Evolutionary conservation across 164 flowering plant species (phyloP).

Genomic region (Aristolochia californica): DNA sequence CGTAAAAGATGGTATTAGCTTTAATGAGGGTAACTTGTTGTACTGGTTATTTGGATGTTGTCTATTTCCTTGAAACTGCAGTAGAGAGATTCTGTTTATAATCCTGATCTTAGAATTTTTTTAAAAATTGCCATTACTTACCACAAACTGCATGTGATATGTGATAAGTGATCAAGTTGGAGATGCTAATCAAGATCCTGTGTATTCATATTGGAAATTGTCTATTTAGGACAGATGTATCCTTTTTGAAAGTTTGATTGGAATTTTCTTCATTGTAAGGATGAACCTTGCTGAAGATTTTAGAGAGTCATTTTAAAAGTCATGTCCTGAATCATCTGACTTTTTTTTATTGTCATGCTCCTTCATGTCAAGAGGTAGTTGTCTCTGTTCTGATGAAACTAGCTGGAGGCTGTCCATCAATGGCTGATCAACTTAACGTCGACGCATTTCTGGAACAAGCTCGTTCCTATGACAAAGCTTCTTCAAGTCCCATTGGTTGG

Average conservation of each 20-base stretch:
- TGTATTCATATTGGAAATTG: too few species aligned
- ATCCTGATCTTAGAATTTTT: too few species aligned
- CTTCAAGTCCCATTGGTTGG: conserved; percentile 93
- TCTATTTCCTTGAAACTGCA: too few species aligned
- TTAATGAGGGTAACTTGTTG: too few species aligned
- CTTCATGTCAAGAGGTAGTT: conserved; percentile 83
- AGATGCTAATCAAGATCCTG: too few species aligned
- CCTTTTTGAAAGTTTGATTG: background rate
- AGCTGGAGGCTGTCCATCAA: conserved; percentile 92
- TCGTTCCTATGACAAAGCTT: conserved; percentile 92
- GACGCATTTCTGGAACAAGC: conserved; percentile 99
- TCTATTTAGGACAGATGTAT: too few species aligned
- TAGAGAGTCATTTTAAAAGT: background rate
- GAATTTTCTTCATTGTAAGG: background rate
- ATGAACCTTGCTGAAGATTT: background rate
- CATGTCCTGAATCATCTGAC: background rate
- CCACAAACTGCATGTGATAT: background rate
- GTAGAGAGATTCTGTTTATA: too few species aligned
- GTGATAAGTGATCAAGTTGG: background rate
- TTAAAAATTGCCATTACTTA: too few species aligned
- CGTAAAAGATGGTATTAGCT: too few species aligned
- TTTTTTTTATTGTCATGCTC: conserved; percentile 1
- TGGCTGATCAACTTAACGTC: conserved; percentile 90
- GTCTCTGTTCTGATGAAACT: conserved; percentile 94
- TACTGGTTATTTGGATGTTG: too few species aligned